A percentile compares a stretch with the other conserved stretches of the same genome.
These are phyloP conservation scores for Russula earlei DNA, from an alignment of 768 basidiomycete genomes.

Conservation along the genomic window DNA sequence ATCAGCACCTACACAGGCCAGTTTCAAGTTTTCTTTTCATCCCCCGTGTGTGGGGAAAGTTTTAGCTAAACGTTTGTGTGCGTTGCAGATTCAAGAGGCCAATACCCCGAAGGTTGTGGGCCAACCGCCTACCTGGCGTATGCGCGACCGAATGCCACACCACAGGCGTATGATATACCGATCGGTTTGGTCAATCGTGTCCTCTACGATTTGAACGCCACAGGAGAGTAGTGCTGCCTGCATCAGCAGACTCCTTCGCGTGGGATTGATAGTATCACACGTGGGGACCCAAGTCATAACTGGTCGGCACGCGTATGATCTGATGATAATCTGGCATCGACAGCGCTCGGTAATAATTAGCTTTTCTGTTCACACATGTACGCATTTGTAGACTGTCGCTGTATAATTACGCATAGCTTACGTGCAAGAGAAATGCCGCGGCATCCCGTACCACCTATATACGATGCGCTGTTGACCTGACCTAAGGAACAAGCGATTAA, in stretches of 20 bases:
- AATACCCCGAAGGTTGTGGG: conserved; percentile 34
- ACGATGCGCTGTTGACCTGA: conserved; percentile 8
- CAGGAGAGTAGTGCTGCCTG: neutral
- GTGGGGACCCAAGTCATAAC: neutral
- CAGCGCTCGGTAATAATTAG: neutral
- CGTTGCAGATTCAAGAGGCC: conserved; percentile 46
- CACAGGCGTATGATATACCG: conserved; percentile 74
- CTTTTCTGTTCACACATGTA: neutral
- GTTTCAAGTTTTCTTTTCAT: conserved; percentile 18
- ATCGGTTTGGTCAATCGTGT: conserved; percentile 73
- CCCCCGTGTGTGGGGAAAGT: conserved; percentile 3
- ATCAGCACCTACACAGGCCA: conserved; percentile 59
- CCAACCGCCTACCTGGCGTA: conserved; percentile 41
- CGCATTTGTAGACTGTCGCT: conserved; percentile 5
- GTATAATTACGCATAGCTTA: conserved; percentile 17
- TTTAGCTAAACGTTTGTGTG: neutral
- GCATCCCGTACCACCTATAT: conserved; percentile 2
- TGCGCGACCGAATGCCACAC: conserved; percentile 38
- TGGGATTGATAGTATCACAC: neutral
- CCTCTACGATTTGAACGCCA: conserved; percentile 33
- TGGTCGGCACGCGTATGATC: neutral
- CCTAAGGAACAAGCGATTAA: conserved; percentile 6
- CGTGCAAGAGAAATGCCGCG: conserved; percentile 2
- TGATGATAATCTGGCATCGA: neutral
- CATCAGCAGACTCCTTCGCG: too few relatives aligned